Evolutionary conservation across 1,284 basidiomycete genomes (phyloP).

Genomic region (Ustilago lituana): DNA sequence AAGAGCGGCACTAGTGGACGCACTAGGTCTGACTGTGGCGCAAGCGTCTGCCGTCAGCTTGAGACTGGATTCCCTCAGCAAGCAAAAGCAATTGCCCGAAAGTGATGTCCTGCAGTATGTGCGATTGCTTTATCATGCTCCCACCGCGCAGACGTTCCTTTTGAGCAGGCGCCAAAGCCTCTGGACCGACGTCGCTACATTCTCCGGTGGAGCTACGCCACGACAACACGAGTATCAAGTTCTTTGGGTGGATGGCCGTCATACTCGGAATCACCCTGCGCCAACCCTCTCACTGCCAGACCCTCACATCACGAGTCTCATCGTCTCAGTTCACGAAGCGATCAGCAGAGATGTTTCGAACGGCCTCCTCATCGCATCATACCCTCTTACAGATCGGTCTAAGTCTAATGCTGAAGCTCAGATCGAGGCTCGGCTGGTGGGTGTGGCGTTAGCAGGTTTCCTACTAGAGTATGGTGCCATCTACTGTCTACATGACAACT

Average conservation of each 20-base stretch:
- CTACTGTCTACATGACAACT: slow-evolving; percentile 19
- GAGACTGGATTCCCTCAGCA: background rate
- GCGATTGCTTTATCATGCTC: slow-evolving; percentile 16
- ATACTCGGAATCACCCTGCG: background rate
- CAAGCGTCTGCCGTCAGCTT: slow-evolving; percentile 16
- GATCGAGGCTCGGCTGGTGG: slow-evolving; percentile 13
- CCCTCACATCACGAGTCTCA: slow-evolving; percentile 4
- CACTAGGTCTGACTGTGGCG: slow-evolving; percentile 6
- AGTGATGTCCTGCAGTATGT: background rate
- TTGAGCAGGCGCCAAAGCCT: slow-evolving; percentile 12
- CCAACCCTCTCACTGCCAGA: slow-evolving; percentile 12
- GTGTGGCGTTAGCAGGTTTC: slow-evolving; percentile 28
- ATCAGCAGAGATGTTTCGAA: background rate
- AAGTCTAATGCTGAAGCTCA: background rate
- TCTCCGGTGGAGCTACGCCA: background rate
- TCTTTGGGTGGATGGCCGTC: slow-evolving; percentile 19
- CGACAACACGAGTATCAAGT: background rate
- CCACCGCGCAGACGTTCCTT: slow-evolving; percentile 22
- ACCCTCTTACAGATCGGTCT: background rate
- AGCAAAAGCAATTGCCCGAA: background rate
- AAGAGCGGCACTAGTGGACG: slow-evolving; percentile 29
- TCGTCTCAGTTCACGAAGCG: slow-evolving; percentile 1
- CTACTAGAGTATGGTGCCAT: slow-evolving; percentile 27
- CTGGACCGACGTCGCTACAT: slow-evolving; percentile 7
- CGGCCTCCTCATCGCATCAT: slow-evolving; percentile 11